Evolutionary conservation across 139 green algal species (phyloP).

Genomic region (Mesotaenium endlicherianum): DNA sequence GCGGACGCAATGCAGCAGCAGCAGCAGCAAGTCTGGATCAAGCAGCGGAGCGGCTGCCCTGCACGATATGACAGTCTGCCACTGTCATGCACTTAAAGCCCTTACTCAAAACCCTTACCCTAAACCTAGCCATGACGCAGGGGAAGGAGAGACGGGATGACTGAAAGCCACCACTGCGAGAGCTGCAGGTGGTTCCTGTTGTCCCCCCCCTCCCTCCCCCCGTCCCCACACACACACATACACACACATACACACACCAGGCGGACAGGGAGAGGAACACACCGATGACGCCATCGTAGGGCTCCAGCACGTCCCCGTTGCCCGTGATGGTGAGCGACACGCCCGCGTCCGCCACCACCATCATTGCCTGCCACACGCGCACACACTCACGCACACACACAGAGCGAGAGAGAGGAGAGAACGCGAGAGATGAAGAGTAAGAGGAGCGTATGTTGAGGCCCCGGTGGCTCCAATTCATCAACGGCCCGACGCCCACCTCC

Average conservation of each 20-base stretch:
- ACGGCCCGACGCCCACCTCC: too few relatives aligned
- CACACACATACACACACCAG: conserved; percentile 3
- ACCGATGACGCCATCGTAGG: conserved; percentile 74
- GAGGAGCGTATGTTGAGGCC: too few relatives aligned
- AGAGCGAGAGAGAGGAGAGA: not conserved
- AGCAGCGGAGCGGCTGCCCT: not conserved
- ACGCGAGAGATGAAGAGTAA: too few relatives aligned
- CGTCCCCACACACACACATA: too few relatives aligned
- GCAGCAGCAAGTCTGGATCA: not conserved
- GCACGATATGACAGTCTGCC: not conserved
- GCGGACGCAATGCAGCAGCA: not conserved
- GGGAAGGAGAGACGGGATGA: too few relatives aligned
- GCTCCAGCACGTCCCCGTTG: conserved; percentile 88
- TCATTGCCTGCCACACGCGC: conserved; percentile 57
- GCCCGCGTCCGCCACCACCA: conserved; percentile 80
- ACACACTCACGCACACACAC: too few relatives aligned
- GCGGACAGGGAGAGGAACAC: not conserved
- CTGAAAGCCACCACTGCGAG: too few relatives aligned
- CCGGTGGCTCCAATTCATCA: too few relatives aligned
- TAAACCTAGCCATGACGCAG: too few relatives aligned
- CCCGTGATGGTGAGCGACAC: conserved; percentile 78
- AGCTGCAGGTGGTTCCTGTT: too few relatives aligned
- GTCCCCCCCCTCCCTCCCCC: too few relatives aligned
- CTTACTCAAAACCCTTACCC: too few relatives aligned
- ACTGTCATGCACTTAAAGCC: not conserved